phyloP scores from a whole-genome alignment of 139 green algal species.

The Coelastrella sp. region DNA sequence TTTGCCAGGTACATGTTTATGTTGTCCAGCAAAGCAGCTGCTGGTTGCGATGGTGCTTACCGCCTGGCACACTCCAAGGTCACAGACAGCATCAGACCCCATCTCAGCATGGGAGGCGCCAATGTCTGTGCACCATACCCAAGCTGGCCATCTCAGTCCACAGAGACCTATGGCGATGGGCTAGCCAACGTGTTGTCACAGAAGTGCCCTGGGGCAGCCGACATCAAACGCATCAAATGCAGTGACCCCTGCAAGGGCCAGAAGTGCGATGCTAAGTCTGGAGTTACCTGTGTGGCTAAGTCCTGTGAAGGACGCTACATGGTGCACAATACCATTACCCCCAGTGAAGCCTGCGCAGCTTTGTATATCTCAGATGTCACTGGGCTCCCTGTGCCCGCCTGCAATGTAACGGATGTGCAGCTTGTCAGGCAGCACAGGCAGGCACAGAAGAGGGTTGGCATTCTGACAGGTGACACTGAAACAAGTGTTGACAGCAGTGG shows the following conservation, averaged over 20 bases:
- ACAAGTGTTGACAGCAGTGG: not conserved
- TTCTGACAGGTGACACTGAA: not conserved
- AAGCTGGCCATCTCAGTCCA: slow-evolving; percentile 14
- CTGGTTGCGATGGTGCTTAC: slow-evolving; percentile 31
- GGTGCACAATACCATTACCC: not conserved
- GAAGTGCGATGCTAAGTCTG: not conserved
- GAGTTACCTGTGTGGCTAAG: slow-evolving; percentile 20
- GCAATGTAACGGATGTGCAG: not conserved
- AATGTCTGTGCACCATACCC: slow-evolving; percentile 25
- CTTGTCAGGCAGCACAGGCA: slow-evolving; percentile 10
- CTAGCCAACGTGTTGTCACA: not conserved
- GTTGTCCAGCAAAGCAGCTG: slow-evolving; percentile 24
- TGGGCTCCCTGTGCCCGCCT: slow-evolving; percentile 13
- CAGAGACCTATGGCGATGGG: not conserved
- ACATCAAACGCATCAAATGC: not conserved
- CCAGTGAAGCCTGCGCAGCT: not conserved
- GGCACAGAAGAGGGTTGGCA: slow-evolving; percentile 11
- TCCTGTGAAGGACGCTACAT: slow-evolving; percentile 30
- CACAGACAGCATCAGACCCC: not conserved
- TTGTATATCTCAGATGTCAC: slow-evolving; percentile 26
- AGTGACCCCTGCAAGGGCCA: not conserved
- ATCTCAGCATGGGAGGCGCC: not conserved
- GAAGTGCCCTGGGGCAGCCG: not conserved
- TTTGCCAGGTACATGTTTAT: slow-evolving; percentile 31
- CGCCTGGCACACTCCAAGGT: slow-evolving; percentile 7